These are phyloP conservation scores for Niebla homalea DNA, from an alignment of 495 filamentous ascomycete genomes.

Conservation along the genomic window DNA sequence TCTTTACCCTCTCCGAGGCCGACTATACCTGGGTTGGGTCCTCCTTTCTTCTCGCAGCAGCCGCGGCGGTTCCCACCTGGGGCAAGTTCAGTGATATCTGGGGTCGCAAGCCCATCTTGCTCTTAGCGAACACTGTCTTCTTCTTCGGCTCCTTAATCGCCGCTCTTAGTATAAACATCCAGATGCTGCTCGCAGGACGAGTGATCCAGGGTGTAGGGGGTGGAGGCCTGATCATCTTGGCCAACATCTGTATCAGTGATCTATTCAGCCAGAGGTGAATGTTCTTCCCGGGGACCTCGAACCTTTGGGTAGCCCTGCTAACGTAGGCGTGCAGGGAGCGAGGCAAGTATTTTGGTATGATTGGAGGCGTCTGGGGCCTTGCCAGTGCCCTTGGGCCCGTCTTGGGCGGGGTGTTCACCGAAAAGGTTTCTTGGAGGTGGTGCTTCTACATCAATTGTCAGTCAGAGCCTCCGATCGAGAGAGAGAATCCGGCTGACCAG, in stretches of 20 bases:
- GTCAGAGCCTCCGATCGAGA: conserved; percentile 10
- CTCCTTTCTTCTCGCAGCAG: conserved; percentile 55
- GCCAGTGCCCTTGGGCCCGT: conserved; percentile 62
- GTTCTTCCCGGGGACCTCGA: neutral
- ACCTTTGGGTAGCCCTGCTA: conserved; percentile 19
- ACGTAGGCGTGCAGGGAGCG: conserved; percentile 34
- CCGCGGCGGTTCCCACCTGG: conserved; percentile 60
- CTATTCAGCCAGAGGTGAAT: conserved; percentile 54
- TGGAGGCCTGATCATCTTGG: conserved; percentile 66
- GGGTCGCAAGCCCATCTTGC: conserved; percentile 67
- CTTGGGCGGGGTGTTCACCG: conserved; percentile 62
- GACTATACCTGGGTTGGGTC: conserved; percentile 71
- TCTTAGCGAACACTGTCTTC: conserved; percentile 61
- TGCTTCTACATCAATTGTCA: conserved; percentile 55
- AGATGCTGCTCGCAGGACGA: conserved; percentile 62
- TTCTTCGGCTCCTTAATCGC: conserved; percentile 63
- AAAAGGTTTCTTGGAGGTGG: conserved; percentile 48
- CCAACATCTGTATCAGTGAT: conserved; percentile 73
- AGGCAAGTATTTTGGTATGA: conserved; percentile 47
- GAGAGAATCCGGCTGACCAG: neutral
- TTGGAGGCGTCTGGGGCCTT: conserved; percentile 63
- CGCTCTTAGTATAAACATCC: conserved; percentile 50
- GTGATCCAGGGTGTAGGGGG: conserved; percentile 76
- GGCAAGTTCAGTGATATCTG: conserved; percentile 80
- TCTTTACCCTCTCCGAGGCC: conserved; percentile 45